Base-by-base conservation (phyloP, 768 basidiomycete genomes). In the Podaxis rugospora region DNA sequence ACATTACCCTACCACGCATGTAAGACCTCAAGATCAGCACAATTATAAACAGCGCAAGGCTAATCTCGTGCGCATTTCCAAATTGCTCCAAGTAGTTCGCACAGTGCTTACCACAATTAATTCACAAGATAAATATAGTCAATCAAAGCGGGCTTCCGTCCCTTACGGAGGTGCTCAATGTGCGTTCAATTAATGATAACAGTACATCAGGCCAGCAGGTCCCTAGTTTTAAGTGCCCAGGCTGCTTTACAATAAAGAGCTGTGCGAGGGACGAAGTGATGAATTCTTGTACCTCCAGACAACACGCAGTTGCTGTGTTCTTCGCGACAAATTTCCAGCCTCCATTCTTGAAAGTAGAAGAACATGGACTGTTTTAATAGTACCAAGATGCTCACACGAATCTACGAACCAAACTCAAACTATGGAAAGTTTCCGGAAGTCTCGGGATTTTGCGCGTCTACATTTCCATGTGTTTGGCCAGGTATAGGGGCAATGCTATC, bases 101-200 rank as follows among this genome's bases (percentile, higher is more conserved):
- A 58, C 57, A 49, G 7, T 21, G n/a, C 42, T n/a, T 16, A n/a
- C 21, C 57, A 49, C 32, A 25, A 50, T 23, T 23, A 23, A 39
- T 57, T 37, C 21, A 27, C 27, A 25, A n/a, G 18, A 36, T 49
- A 25, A 39, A 37, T 58, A 32, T 52, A 60, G 39, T 13, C 4
- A 14, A 2, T 39, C 32, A 32, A 32, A 32, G 1, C 32, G 18
- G 35, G 21, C 39, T 32, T 53, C 59, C 42, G 51, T 10, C 27
- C 51, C 51, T 60, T 53, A 52, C 59, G 59, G 59, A 60, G 59
- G 39, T 32, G 27, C 13, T 27, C 9, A 60, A 60, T 42, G 40
- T 53, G 59, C 59, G 58, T 23, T 27, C 18, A 27, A 44, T 44
- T 7, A 32, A 32, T 32, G 40, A 18, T 42, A 18, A 7, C 47